A percentile compares a stretch with the other conserved stretches of the same genome.
These are phyloP conservation scores for Fusarium verrucosum DNA, from an alignment of 2,329 filamentous ascomycete genomes.

Conservation along the genomic window DNA sequence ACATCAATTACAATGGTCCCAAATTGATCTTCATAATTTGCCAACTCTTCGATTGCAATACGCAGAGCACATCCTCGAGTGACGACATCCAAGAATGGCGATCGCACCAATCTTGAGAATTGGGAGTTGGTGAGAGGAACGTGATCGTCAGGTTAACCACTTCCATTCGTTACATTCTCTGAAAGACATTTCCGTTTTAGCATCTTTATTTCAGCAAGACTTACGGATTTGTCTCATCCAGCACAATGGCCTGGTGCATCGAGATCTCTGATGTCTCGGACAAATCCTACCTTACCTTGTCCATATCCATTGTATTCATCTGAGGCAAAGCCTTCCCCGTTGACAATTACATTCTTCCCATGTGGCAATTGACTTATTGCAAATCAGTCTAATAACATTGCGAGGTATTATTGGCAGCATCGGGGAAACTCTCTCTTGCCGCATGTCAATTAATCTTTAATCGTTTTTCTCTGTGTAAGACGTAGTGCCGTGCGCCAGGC, in stretches of 20 bases:
- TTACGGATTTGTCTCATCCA: constrained; percentile 17
- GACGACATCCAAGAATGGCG: constrained; percentile 17
- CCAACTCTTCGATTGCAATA: neutral
- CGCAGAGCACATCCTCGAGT: neutral
- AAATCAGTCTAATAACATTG: constrained; percentile 6
- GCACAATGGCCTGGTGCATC: neutral
- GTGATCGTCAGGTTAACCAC: constrained; percentile 21
- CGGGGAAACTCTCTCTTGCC: constrained; percentile 1
- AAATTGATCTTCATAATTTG: neutral
- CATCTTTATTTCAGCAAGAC: neutral
- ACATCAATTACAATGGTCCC: neutral
- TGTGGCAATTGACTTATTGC: constrained; percentile 28
- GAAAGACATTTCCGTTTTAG: constrained; percentile 3
- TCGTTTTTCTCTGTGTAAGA: neutral
- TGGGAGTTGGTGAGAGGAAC: constrained; percentile 19
- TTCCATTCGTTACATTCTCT: neutral
- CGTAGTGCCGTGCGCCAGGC: neutral
- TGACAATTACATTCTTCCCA: constrained; percentile 10
- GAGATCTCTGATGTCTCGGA: neutral
- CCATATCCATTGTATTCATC: neutral
- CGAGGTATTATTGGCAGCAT: neutral
- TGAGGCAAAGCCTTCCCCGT: neutral
- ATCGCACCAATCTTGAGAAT: neutral
- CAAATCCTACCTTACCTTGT: neutral
- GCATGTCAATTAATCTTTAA: constrained; percentile 6